Evolutionary conservation across 352 stramenopile genomes (phyloP), one percentile per base, ranked within the genome.

Genomic region (Hyaloperonospora arabidopsidis): DNA sequence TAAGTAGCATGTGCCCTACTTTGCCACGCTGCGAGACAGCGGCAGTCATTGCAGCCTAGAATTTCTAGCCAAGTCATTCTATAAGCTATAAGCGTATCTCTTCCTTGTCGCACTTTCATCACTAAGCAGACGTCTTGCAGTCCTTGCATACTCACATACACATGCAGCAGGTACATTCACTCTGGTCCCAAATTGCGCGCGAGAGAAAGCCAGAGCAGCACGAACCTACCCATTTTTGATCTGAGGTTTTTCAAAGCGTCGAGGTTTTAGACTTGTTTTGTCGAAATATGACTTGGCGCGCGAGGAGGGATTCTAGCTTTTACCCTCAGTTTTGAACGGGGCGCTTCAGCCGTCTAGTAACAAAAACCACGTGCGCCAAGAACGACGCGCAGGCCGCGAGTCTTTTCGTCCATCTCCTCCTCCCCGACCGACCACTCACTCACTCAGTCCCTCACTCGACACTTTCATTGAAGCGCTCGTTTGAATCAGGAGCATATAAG

Each of bases 221-320:
- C 56, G 52, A 67, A 62, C 41, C 50, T 23, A 39, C 43, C 63
- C 36, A 36, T 32, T 32, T 32, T 32, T 8, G 4, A 8, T 8
- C 25, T 32, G 25, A 32, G 25, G 25, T 32, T 32, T 32, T 32
- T 32, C 8, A 45, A 60, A 61, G 34, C 35, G 49, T 56, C 22
- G 18, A 65, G 57, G 56, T 65, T 65, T 69, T 69, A 32, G 25
- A 4, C 25, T 32, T 10, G 25, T 32, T 32, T 32, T 4, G 25
- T 32, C 25, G 25, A 59, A 47, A 50, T 61, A 61, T 68, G 40
- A 65, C 50, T 52, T 13, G 36, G 56, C 46, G 49, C 48, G 41
- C 57, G 57, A 63, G 59, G 21, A 49, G 58, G 70, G 70, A 73
- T 70, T 73, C 70, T 68, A 61, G 57, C 51, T 70, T 73, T 70